phyloP scores from a whole-genome alignment of 768 basidiomycete genomes.

The Pleurotus tuoliensis region DNA sequence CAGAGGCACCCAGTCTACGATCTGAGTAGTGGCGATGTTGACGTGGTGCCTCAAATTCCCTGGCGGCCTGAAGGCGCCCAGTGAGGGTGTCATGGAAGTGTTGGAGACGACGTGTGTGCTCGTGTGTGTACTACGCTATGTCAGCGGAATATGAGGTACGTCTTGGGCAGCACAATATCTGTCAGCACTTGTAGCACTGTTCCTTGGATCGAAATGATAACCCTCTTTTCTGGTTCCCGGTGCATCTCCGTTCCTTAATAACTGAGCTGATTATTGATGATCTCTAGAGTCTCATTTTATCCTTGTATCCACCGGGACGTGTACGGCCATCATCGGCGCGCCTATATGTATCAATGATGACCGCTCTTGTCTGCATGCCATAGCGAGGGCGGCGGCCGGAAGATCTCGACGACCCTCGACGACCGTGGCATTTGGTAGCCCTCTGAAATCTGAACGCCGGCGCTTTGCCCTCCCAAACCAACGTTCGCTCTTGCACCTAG shows the following conservation, averaged over 20 bases:
- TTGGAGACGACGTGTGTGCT: not conserved
- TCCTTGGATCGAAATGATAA: not conserved
- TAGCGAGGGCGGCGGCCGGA: constrained; percentile 8
- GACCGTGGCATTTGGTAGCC: not conserved
- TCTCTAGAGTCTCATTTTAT: not conserved
- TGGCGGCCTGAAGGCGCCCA: not conserved
- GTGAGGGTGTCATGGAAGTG: not conserved
- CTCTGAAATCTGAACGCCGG: too few relatives aligned
- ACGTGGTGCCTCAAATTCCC: not conserved
- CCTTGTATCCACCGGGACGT: constrained; percentile 12
- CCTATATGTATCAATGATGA: constrained; percentile 11
- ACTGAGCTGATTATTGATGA: not conserved
- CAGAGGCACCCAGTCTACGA: not conserved
- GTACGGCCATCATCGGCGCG: constrained; percentile 12
- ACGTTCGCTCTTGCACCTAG: not conserved
- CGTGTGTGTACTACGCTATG: not conserved
- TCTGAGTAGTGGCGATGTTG: constrained; percentile 1
- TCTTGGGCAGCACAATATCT: not conserved
- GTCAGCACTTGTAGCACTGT: not conserved
- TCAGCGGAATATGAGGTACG: not conserved
- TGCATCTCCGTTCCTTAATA: not conserved
- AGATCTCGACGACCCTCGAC: constrained; percentile 3
- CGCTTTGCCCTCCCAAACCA: not conserved
- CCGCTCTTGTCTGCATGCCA: not conserved
- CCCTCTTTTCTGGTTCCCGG: not conserved